phyloP scores from a whole-genome alignment of 176 grass and related monocot genomes.

The Cenchrus fungigraminus region DNA sequence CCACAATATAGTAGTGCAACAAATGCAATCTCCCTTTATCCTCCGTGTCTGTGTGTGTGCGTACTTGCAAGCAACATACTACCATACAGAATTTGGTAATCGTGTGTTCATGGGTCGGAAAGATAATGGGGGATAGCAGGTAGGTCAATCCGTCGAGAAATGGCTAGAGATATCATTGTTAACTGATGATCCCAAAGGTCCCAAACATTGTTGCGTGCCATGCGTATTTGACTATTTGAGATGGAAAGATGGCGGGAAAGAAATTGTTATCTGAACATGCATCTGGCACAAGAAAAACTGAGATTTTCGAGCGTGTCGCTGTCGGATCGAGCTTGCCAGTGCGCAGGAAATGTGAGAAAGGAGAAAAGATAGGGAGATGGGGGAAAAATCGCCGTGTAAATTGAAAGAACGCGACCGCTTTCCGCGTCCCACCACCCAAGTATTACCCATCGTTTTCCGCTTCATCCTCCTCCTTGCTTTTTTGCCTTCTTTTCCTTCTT shows the following conservation, averaged over 20 bases:
- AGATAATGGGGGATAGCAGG: slow-evolving; percentile 28
- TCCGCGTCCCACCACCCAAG: slow-evolving; percentile 46
- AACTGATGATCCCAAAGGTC: neutral
- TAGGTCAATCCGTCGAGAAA: slow-evolving; percentile 33
- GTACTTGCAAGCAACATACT: slow-evolving; percentile 30
- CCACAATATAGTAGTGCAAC: neutral
- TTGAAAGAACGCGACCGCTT: slow-evolving; percentile 36
- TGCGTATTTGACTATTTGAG: slow-evolving; percentile 44
- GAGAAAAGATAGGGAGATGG: slow-evolving; percentile 24
- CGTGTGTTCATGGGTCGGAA: slow-evolving; percentile 43
- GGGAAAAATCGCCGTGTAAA: slow-evolving; percentile 31
- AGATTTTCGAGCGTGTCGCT: slow-evolving; percentile 37
- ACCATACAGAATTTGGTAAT: neutral
- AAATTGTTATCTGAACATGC: slow-evolving; percentile 6
- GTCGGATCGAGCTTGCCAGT: slow-evolving; percentile 27
- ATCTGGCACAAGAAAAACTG: neutral
- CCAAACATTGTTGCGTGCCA: slow-evolving; percentile 23
- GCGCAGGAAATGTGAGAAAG: slow-evolving; percentile 36
- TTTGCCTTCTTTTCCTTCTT: slow-evolving; percentile 19
- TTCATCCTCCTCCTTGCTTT: neutral
- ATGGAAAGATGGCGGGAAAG: slow-evolving; percentile 31
- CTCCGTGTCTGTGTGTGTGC: slow-evolving; percentile 9
- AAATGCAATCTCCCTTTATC: neutral
- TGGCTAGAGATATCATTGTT: slow-evolving; percentile 47
- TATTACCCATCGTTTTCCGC: slow-evolving; percentile 38